A percentile compares a stretch with the other conserved stretches of the same genome.
phyloP scores from a whole-genome alignment of 2,329 filamentous ascomycete species.

The Lachnellula cervina region DNA sequence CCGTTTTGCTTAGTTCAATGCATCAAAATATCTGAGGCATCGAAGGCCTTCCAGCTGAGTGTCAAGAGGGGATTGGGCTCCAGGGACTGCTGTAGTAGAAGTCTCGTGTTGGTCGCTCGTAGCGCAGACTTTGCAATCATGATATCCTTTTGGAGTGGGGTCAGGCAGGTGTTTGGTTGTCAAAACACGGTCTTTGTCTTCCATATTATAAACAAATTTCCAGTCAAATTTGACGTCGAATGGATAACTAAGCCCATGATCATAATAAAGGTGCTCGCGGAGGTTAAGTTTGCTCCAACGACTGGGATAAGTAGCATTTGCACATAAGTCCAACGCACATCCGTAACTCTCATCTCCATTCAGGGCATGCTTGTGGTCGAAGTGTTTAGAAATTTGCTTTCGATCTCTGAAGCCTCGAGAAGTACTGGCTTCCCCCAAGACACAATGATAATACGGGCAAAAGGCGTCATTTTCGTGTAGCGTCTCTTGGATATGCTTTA shows the following conservation, averaged over 20 bases:
- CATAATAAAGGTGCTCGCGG: fast-evolving
- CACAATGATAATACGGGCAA: conserved; percentile 9
- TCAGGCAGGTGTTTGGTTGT: not conserved
- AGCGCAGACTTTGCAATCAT: no score
- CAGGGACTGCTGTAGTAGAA: no score
- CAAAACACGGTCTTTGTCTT: not conserved
- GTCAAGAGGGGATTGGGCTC: no score
- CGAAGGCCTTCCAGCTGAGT: no score
- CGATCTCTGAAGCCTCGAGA: not conserved
- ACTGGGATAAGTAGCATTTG: not conserved
- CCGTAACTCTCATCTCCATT: not conserved
- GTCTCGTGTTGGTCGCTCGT: no score
- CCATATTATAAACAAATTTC: not conserved
- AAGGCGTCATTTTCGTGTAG: conserved; percentile 11
- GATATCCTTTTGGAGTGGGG: no score
- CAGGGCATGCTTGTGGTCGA: not conserved
- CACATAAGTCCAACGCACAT: conserved; percentile 3
- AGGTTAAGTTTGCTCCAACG: not conserved
- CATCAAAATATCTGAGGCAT: no score
- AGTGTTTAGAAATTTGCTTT: conserved; percentile 6
- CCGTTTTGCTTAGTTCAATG: no score
- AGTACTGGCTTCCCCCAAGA: no score
- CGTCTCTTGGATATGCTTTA: conserved; percentile 11
- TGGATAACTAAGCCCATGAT: not conserved
- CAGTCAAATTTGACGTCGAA: no score